phyloP scores from a whole-genome alignment of 2,329 filamentous ascomycete species.

The Madurella mycetomatis region DNA sequence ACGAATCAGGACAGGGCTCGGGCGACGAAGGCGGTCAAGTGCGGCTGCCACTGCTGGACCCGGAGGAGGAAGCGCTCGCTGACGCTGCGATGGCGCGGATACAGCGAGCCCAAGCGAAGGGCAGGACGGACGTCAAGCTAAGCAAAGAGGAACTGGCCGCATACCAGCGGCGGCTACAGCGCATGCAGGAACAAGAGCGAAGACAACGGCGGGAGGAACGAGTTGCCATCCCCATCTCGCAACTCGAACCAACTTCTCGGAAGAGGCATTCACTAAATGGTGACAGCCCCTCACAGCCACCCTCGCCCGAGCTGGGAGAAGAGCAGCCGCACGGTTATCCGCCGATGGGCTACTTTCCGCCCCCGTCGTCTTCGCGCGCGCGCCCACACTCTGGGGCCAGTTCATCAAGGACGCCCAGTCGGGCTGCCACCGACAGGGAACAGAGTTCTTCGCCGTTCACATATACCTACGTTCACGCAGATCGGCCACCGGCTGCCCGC shows the following conservation, averaged over 20 bases:
- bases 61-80: conserved; percentile 70
- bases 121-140: conserved; percentile 74
- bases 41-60: conserved; percentile 42
- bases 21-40: conserved; percentile 46
- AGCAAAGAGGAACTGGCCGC: conserved; percentile 76
- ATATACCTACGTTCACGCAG: conserved; percentile 41
- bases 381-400: conserved; percentile 41
- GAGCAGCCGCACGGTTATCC: conserved; percentile 36
- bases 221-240: conserved; percentile 50
- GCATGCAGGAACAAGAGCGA: conserved; percentile 45
- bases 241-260: conserved; percentile 42
- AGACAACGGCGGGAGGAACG: conserved; percentile 41
- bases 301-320: conserved; percentile 34
- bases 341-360: conserved; percentile 49
- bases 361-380: conserved; percentile 33
- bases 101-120: conserved; percentile 68
- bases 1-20: conserved; percentile 45
- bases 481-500: conserved; percentile 32
- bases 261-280: conserved; percentile 29
- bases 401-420: conserved; percentile 32
- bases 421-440: conserved; percentile 28
- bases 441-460: conserved; percentile 41
- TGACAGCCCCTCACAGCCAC: conserved; percentile 37
- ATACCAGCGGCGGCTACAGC: conserved; percentile 63
- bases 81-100: conserved; percentile 78